phyloP scores from a whole-genome alignment of 2,329 filamentous ascomycete species.

The Thelonectria discophora region DNA sequence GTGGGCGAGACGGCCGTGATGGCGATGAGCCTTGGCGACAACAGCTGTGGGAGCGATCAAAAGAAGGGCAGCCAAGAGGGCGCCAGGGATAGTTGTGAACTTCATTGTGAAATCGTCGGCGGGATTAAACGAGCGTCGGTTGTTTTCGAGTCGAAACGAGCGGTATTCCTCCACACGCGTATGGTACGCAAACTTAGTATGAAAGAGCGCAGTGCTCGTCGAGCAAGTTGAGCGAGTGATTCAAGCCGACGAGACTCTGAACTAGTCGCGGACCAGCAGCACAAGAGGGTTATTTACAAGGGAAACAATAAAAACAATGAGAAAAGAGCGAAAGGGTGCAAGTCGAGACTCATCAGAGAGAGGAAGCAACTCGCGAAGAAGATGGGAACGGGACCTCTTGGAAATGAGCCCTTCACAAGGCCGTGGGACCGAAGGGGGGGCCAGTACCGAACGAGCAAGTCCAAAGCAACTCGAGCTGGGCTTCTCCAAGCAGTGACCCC shows the following conservation, averaged over 20 bases:
- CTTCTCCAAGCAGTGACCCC: neutral
- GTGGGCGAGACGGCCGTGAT: slow-evolving; percentile 45
- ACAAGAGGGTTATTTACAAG: slow-evolving; percentile 37
- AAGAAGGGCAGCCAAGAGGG: slow-evolving; percentile 59
- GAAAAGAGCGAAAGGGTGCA: slow-evolving; percentile 29
- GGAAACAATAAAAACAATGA: slow-evolving; percentile 30
- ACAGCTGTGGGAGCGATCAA: slow-evolving; percentile 53
- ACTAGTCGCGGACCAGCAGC: slow-evolving; percentile 37
- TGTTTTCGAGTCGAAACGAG: slow-evolving; percentile 27
- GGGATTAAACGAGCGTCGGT: slow-evolving; percentile 29
- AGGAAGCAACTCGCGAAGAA: slow-evolving; percentile 17
- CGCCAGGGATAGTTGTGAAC: slow-evolving; percentile 58
- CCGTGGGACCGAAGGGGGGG: slow-evolving; percentile 25
- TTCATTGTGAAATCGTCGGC: slow-evolving; percentile 57
- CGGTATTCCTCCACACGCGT: slow-evolving; percentile 36
- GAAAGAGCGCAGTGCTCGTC: slow-evolving; percentile 38
- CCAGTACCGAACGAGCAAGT: slow-evolving; percentile 2
- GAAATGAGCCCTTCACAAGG: slow-evolving; percentile 40
- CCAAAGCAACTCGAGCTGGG: slow-evolving; percentile 10
- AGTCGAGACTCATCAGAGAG: slow-evolving; percentile 34
- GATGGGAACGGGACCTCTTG: slow-evolving; percentile 38
- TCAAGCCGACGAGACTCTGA: slow-evolving; percentile 29
- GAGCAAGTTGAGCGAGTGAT: slow-evolving; percentile 40
- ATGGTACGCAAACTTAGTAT: slow-evolving; percentile 25
- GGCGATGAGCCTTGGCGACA: slow-evolving; percentile 45